Evolutionary conservation across 1,284 basidiomycete species (phyloP), one percentile per base, ranked within the genome.

Genomic region (Fomitopsis pinicola): DNA sequence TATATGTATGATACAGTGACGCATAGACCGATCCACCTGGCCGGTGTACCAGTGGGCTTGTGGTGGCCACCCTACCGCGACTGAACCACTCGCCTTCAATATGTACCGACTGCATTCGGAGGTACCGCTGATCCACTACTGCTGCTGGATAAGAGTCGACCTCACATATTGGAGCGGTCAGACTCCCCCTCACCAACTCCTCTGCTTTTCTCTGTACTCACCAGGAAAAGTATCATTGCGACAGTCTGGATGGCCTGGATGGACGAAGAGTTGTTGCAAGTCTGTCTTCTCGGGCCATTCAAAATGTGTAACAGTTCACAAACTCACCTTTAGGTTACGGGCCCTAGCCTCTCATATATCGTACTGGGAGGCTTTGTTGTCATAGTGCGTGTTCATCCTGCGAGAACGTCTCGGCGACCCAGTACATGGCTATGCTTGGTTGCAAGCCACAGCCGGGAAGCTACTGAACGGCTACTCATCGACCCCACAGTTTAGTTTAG

Each of bases 351-450:
- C 60, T 82, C 86, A 2, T 94, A 94, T 71, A 86, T 91, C 40
- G 85, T 88, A 63, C 75, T 95, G 0, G 89, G 91, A 5, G 90
- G 88, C n/a, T 93, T 93, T 69, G 83, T 87, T 5, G 88, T 92
- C 30, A 75, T 78, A 28, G 87, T 88, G 63, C 60, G 82, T 73
- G 22, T 59, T 15, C 12, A 2, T 7, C 15, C 19, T 4, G 22
- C 22, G n/a, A n/a, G 15, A 14, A 33, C 22, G 28, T 50, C 14
- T n/a, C 28, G 10, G 28, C 12, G 28, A 33, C 10, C 15, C 12
- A 6, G 28, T n/a, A 26, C n/a, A 9, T n/a, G 3, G 44, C 19
- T 9, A 19, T n/a, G 15, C 44, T 22, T 19, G 2, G 9, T 15
- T 7, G 22, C 30, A 33, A 33, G 30, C 30, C 30, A 1, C 30